These are phyloP conservation scores for Coniochaeta sp. DNA, from an alignment of 2,329 filamentous ascomycete species.

Conservation along the genomic window DNA sequence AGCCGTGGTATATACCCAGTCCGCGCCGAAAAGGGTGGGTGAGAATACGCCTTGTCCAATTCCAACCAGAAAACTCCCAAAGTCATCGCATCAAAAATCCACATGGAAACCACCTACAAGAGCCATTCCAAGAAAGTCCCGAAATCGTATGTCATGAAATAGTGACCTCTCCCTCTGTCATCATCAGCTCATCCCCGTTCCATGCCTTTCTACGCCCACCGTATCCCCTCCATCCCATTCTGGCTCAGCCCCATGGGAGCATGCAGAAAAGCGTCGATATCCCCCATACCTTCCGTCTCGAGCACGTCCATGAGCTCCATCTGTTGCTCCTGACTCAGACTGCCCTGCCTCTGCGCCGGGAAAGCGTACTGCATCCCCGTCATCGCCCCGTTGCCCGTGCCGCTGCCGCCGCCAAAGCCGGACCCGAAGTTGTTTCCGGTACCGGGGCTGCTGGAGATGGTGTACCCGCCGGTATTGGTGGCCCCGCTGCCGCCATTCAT, in stretches of 20 bases:
- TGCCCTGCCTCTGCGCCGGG: conserved; percentile 50
- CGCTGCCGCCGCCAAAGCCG: conserved; percentile 1
- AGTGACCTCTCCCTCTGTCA: neutral
- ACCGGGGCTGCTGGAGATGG: neutral
- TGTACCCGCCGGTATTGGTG: neutral
- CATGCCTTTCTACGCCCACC: conserved; percentile 6
- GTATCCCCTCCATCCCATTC: conserved; percentile 7
- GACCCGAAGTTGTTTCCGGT: conserved; percentile 7
- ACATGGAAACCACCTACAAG: too few species aligned
- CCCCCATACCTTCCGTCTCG: conserved; percentile 58
- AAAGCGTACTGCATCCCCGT: conserved; percentile 10
- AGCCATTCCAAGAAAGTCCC: neutral
- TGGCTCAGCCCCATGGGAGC: conserved; percentile 25
- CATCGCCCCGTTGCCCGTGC: neutral
- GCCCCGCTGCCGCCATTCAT: conserved; percentile 2
- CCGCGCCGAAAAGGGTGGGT: neutral
- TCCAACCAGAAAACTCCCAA: too few species aligned
- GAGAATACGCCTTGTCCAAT: neutral
- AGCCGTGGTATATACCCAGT: neutral
- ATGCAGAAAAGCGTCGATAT: conserved; percentile 53
- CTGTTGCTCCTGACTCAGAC: conserved; percentile 73
- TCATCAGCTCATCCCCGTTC: neutral
- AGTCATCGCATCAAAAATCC: neutral
- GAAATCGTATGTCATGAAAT: neutral
- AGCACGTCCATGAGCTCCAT: conserved; percentile 74